Conservation (phyloP, 2,329 filamentous ascomycete genomes). For the Eutypella sp. region DNA sequence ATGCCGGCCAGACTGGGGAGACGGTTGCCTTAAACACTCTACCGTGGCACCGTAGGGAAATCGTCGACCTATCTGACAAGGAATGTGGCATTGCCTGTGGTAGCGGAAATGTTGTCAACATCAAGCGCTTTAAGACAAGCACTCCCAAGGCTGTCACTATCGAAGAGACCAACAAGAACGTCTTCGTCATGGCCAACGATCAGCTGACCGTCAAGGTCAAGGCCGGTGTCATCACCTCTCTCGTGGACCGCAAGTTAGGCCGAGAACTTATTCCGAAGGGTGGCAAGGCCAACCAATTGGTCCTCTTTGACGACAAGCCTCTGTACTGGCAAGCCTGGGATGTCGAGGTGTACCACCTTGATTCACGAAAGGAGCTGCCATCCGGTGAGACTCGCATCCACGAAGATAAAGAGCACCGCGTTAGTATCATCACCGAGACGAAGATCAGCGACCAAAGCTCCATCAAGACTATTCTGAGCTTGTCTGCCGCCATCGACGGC, state of each 20-base stretch:
- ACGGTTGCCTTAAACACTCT: conserved; percentile 75
- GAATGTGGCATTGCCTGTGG: conserved; percentile 53
- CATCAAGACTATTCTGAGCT: conserved; percentile 78
- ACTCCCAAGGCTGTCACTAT: conserved; percentile 46
- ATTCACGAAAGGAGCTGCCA: conserved; percentile 73
- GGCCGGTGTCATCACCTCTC: conserved; percentile 73
- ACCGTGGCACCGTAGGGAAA: conserved; percentile 74
- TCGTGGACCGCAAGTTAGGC: conserved; percentile 68
- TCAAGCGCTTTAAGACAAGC: conserved; percentile 45
- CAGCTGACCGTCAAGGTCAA: conserved; percentile 70
- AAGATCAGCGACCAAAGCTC: conserved; percentile 84
- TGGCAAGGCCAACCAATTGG: conserved; percentile 81
- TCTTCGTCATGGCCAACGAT: conserved; percentile 76
- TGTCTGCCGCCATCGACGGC: conserved; percentile 63
- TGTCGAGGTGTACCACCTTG: conserved; percentile 91
- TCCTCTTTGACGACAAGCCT: conserved; percentile 95
- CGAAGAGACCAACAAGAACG: conserved; percentile 47
- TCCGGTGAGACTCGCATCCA: conserved; percentile 65
- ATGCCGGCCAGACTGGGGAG: conserved; percentile 36
- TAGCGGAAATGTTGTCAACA: conserved; percentile 45
- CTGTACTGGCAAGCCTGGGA: conserved; percentile 98
- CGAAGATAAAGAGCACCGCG: conserved; percentile 68
- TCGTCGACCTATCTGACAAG: conserved; percentile 58
- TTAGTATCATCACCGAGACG: conserved; percentile 77
- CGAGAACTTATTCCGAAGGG: conserved; percentile 73